A percentile compares a stretch with the other conserved stretches of the same genome.
phyloP scores from a whole-genome alignment of 768 basidiomycete genomes.

The Cyclocybe aegerita region DNA sequence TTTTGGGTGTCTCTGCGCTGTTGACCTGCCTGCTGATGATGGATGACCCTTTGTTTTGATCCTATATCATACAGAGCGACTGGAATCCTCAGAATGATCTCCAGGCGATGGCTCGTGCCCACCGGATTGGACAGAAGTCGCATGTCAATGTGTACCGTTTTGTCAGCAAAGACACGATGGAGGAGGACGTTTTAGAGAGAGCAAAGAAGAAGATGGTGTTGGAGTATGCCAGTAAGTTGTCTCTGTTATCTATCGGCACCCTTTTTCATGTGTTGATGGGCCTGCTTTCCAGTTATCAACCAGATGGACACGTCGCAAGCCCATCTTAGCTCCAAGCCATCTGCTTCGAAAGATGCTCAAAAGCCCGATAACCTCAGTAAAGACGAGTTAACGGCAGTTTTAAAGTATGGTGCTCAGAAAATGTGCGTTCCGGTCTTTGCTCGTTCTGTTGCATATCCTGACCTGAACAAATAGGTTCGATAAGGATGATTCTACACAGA shows the following conservation, averaged over 20 bases:
- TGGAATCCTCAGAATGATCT: constrained; percentile 99
- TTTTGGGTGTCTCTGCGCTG: constrained; percentile 7
- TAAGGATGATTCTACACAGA: constrained; percentile 91
- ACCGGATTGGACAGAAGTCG: constrained; percentile 97
- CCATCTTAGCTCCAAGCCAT: constrained; percentile 83
- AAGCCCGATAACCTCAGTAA: constrained; percentile 89
- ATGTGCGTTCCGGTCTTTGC: constrained; percentile 57
- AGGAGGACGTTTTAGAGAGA: constrained; percentile 96
- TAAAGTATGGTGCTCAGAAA: constrained; percentile 98
- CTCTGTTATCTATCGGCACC: background rate
- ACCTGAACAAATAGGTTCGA: constrained; percentile 68
- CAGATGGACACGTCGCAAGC: constrained; percentile 99
- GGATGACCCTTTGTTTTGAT: background rate
- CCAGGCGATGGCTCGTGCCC: constrained; percentile 99
- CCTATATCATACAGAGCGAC: constrained; percentile 63
- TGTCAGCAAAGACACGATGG: constrained; percentile 99
- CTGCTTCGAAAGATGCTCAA: constrained; percentile 55
- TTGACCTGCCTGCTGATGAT: constrained; percentile 10
- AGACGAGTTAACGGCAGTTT: constrained; percentile 94
- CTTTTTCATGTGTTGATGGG: background rate
- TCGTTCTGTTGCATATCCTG: constrained; percentile 4
- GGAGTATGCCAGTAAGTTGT: constrained; percentile 93
- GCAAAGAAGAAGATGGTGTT: constrained; percentile 99
- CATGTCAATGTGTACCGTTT: constrained; percentile 99
- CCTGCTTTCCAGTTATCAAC: constrained; percentile 79